phyloP scores from a whole-genome alignment of 768 basidiomycete genomes.

The Dendrothele bispora region DNA sequence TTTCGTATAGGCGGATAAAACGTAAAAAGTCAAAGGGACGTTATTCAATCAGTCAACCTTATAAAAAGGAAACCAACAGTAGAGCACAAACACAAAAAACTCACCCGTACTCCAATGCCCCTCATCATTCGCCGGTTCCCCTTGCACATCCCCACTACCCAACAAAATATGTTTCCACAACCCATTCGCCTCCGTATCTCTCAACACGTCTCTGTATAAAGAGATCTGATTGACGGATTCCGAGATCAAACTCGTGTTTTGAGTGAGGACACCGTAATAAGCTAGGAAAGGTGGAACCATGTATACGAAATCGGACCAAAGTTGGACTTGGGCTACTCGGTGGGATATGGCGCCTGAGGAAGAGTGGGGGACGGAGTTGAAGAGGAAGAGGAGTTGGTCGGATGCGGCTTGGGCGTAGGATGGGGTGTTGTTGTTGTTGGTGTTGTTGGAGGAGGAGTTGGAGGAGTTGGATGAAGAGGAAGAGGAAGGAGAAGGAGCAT shows the following conservation, averaged over 20 bases:
- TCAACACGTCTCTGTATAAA: slow-evolving; percentile 68
- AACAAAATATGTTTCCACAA: slow-evolving; percentile 78
- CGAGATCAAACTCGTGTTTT: slow-evolving; percentile 55
- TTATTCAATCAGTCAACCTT: slow-evolving; percentile 6
- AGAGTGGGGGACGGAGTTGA: slow-evolving; percentile 58
- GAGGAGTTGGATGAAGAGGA: no score
- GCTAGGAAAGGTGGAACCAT: slow-evolving; percentile 70
- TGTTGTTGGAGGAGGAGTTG: slow-evolving; percentile 5
- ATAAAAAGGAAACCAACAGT: neutral
- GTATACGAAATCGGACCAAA: slow-evolving; percentile 80
- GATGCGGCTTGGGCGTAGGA: slow-evolving; percentile 64
- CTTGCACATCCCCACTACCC: slow-evolving; percentile 37
- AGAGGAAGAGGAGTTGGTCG: slow-evolving; percentile 65
- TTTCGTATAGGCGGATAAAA: no score
- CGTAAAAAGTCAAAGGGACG: no score
- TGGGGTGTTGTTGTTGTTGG: slow-evolving; percentile 31
- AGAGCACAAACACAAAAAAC: slow-evolving; percentile 12
- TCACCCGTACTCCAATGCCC: slow-evolving; percentile 83
- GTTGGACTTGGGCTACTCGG: slow-evolving; percentile 62
- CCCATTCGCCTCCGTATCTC: slow-evolving; percentile 45
- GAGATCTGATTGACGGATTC: slow-evolving; percentile 73
- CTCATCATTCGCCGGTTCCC: slow-evolving; percentile 43
- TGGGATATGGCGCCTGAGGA: slow-evolving; percentile 83
- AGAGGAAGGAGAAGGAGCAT: slow-evolving; percentile 1
- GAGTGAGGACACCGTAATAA: slow-evolving; percentile 55